These are phyloP conservation scores for Colletotrichum theobromicola DNA, from an alignment of 2,329 filamentous ascomycete species.

Conservation along the genomic window DNA sequence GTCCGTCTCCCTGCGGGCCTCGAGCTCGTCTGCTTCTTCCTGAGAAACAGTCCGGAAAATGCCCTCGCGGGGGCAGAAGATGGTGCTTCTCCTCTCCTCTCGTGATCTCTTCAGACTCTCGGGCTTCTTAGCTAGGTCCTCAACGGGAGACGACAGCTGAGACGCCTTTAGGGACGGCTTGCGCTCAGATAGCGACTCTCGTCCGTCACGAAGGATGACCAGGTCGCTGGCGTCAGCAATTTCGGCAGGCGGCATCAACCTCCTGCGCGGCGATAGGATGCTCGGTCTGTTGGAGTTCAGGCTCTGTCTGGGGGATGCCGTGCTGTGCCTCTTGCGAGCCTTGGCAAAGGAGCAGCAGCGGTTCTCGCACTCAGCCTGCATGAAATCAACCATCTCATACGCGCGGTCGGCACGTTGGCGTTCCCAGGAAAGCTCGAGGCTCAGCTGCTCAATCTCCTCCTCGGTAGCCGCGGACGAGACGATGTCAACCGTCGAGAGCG, in stretches of 20 bases:
- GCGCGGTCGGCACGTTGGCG: conserved; percentile 71
- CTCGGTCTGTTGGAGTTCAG: conserved; percentile 36
- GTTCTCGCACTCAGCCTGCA: conserved; percentile 76
- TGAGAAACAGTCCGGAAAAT: conserved; percentile 67
- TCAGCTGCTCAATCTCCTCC: conserved; percentile 63
- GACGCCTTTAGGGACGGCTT: conserved; percentile 27
- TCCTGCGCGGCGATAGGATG: conserved; percentile 36
- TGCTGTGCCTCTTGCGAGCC: conserved; percentile 33
- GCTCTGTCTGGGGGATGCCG: conserved; percentile 38
- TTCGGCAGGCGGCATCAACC: conserved; percentile 37
- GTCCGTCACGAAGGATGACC: conserved; percentile 41
- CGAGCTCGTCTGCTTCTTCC: conserved; percentile 52
- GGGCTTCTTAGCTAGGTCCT: conserved; percentile 17
- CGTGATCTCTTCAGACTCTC: conserved; percentile 29
- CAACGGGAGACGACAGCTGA: conserved; percentile 31
- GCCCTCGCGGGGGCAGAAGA: conserved; percentile 67
- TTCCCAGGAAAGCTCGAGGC: conserved; percentile 60
- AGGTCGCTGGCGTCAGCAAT: conserved; percentile 48
- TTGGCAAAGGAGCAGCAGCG: conserved; percentile 68
- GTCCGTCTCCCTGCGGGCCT: conserved; percentile 34
- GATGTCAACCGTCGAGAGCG: conserved; percentile 55
- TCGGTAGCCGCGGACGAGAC: conserved; percentile 61
- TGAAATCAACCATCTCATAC: conserved; percentile 75
- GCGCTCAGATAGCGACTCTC: not conserved
- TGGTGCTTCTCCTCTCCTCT: conserved; percentile 53